Evolutionary conservation across 2,329 filamentous ascomycete genomes (phyloP).

Genomic region (Nothomitra cinnamomea): DNA sequence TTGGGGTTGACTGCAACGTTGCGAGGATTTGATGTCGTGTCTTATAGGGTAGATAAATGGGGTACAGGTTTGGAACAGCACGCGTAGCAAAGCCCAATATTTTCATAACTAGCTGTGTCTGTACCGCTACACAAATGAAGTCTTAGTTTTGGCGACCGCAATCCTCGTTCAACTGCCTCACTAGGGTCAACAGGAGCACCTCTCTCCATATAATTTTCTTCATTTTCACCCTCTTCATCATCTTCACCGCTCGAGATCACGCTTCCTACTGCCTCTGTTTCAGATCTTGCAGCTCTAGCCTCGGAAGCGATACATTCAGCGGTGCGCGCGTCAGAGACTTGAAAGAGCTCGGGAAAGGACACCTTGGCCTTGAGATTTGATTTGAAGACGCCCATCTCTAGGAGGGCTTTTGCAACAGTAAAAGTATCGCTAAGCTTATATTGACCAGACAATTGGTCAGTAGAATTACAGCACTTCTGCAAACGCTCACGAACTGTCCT

Average conservation of each 20-base stretch:
- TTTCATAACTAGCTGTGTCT: not conserved
- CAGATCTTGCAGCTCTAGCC: constrained; percentile 4
- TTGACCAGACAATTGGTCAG: not conserved
- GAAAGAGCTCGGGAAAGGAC: constrained; percentile 8
- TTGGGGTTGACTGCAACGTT: constrained; percentile 9
- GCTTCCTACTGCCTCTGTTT: constrained; percentile 3
- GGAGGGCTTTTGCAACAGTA: constrained; percentile 3
- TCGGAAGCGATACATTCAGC: constrained; percentile 5
- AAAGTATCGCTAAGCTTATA: not conserved
- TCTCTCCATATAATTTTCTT: too few species aligned
- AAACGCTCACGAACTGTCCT: not conserved
- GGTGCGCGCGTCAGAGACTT: constrained; percentile 5
- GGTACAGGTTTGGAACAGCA: constrained; percentile 9
- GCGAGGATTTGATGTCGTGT: constrained; percentile 11
- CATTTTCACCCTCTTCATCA: not conserved
- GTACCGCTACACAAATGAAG: too few species aligned
- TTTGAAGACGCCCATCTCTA: constrained; percentile 7
- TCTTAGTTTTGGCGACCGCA: too few species aligned
- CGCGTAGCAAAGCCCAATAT: constrained; percentile 5
- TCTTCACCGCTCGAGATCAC: not conserved
- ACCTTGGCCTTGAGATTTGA: constrained; percentile 5
- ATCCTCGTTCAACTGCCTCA: too few species aligned
- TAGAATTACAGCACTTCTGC: not conserved
- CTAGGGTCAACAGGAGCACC: too few species aligned
- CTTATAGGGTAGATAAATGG: constrained; percentile 12